Base-by-base conservation (phyloP, 2,329 filamentous ascomycete species). In the Blastomyces silverae region DNA sequence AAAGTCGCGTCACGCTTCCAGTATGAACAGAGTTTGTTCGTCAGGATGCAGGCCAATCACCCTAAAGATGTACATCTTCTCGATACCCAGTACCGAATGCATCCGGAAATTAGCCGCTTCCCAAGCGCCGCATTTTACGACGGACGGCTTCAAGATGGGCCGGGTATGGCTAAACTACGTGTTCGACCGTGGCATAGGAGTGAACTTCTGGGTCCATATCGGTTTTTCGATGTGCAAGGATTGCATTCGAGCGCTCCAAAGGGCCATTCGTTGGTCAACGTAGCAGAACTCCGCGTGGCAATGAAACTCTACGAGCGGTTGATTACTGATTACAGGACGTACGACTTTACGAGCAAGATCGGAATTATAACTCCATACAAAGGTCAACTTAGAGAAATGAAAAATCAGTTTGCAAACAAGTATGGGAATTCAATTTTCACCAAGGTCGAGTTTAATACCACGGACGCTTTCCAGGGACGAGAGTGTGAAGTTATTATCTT, bases 41-140 rank as follows among this genome's bases (percentile, higher is more conserved):
- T 97, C 63, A 89, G 94, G 44, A 99, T 99, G 93, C 94, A 97
- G 74, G 87, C 88, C 71, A 97, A 97, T 68, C 88, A 93, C 71
- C 90, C 91, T 0, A 82, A 89, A 42, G 89, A 95, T 69, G 87
- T 99, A 20, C 93, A 99, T 79, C 83, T 99, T 34, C 85, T 99
- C n/a, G 93, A 97, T 73, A 94, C 89, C 64, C 94, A 99, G 74
- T 99, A 99, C 75, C 94, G 94, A 78, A 99, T 99, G 95, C 94
- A 99, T 78, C 94, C 95, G 0, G 91, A 94, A 70, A 99, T 99
- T 74, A 96, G 92, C 76, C 77, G 82, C 62, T 99, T 97, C 76
- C 94, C 95, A 1, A 96, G 92, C 75, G 81, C 84, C 70, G 89
- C 92, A 62, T 99, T 99, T 79, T 99, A 99, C 78, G 91, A 97